Evolutionary conservation across 1,284 basidiomycete genomes (phyloP).

Genomic region (Puccinia coronata): DNA sequence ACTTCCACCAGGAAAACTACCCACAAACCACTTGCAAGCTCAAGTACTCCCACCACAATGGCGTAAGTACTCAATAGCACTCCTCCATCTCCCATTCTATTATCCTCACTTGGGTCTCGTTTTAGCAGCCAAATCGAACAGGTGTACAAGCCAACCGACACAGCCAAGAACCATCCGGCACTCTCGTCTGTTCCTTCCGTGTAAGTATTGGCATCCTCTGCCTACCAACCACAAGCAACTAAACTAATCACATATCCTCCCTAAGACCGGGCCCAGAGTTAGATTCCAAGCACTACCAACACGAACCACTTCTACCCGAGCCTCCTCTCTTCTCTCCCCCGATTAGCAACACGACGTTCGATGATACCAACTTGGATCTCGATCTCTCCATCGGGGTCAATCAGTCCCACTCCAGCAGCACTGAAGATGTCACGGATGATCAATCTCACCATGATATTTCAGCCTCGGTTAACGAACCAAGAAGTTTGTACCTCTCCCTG

Average conservation of each 20-base stretch:
- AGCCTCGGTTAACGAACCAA: neutral
- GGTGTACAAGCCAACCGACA: neutral
- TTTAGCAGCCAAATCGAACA: neutral
- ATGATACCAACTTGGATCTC: slow-evolving; percentile 10
- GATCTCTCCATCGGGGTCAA: slow-evolving; percentile 1
- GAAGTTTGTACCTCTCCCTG: neutral
- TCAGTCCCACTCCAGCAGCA: neutral
- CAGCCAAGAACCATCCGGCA: neutral
- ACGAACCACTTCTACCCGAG: neutral
- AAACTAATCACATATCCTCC: neutral
- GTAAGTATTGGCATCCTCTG: neutral
- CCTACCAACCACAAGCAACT: neutral
- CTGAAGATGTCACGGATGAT: too few species aligned
- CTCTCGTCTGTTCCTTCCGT: neutral
- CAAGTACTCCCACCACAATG: neutral
- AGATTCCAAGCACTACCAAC: slow-evolving; percentile 5
- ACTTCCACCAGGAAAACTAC: too few species aligned
- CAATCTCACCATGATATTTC: too few species aligned
- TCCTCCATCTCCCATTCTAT: neutral
- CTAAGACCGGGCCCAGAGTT: slow-evolving; percentile 2
- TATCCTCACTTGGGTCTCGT: too few species aligned
- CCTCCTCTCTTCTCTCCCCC: slow-evolving; percentile 14
- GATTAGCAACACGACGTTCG: slow-evolving; percentile 2
- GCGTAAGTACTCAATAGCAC: neutral
- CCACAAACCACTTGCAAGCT: too few species aligned